Conservation (phyloP, 805 yeast species). For the Wickerhamiella sergipiensis region DNA sequence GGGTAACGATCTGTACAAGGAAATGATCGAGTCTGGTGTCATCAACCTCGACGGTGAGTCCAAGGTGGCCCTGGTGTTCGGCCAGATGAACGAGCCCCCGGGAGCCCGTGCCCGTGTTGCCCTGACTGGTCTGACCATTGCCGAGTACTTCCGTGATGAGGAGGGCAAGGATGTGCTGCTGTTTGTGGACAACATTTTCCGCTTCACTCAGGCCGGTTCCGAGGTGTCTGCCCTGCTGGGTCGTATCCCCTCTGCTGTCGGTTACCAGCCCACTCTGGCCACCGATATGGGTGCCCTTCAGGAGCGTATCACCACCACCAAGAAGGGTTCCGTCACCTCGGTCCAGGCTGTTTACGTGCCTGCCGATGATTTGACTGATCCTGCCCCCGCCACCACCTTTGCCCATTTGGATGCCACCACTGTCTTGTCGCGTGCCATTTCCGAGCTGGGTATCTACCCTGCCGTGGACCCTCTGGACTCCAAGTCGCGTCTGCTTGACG, state of each 20-base stretch:
- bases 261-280: slow-evolving; percentile 99
- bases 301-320: slow-evolving; percentile 99
- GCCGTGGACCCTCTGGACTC: slow-evolving; percentile 99
- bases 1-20: slow-evolving; percentile 99
- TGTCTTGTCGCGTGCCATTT: slow-evolving; percentile 98
- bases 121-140: slow-evolving; percentile 97
- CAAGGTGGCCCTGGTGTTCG: slow-evolving; percentile 97
- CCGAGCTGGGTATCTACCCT: slow-evolving; percentile 99
- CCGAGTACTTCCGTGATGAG: slow-evolving; percentile 99
- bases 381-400: slow-evolving; percentile 99
- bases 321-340: slow-evolving; percentile 99
- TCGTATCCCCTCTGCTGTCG: slow-evolving; percentile 99
- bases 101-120: slow-evolving; percentile 99
- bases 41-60: slow-evolving; percentile 99
- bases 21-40: slow-evolving; percentile 99
- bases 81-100: slow-evolving; percentile 99
- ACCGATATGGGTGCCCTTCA: slow-evolving; percentile 99
- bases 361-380: slow-evolving; percentile 99
- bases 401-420: slow-evolving; percentile 99
- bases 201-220: slow-evolving; percentile 99
- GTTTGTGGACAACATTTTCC: slow-evolving; percentile 99
- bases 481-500: slow-evolving; percentile 96
- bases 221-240: slow-evolving; percentile 99
- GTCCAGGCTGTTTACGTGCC: slow-evolving; percentile 99
- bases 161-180: slow-evolving; percentile 99